Evolutionary conservation across 2,329 filamentous ascomycete species (phyloP).

Genomic region (Cadophora luteo-olivacea): DNA sequence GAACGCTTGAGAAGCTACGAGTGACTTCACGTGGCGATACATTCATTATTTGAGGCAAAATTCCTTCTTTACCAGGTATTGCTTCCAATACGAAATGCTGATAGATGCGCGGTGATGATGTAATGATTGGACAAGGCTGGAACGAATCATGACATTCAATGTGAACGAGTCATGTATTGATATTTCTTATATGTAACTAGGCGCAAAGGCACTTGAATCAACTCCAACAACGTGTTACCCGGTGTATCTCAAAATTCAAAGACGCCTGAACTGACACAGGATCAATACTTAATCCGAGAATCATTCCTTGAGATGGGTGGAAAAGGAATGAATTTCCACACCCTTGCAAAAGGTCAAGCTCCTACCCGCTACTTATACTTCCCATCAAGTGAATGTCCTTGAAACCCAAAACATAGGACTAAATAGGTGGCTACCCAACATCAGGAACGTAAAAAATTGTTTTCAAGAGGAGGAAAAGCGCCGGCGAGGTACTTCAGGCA

Average conservation of each 20-base stretch:
- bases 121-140: constrained; percentile 12
- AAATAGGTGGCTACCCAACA: neutral
- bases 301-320: neutral
- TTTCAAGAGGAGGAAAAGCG: neutral
- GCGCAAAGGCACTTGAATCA: neutral
- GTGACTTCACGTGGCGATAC: neutral
- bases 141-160: constrained; percentile 12
- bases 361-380: neutral
- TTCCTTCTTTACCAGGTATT: no score
- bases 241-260: neutral
- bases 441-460: neutral
- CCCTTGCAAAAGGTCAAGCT: neutral
- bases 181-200: neutral
- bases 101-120: neutral
- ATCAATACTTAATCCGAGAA: neutral
- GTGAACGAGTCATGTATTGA: constrained; percentile 15
- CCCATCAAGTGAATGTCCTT: neutral
- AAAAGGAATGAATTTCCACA: neutral
- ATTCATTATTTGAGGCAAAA: neutral
- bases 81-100: neutral
- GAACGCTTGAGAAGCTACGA: neutral
- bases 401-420: neutral
- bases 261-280: neutral
- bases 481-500: neutral
- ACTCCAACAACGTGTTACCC: neutral